Base-by-base conservation (phyloP, 2,329 filamentous ascomycete species). In the Alternaria panax region DNA sequence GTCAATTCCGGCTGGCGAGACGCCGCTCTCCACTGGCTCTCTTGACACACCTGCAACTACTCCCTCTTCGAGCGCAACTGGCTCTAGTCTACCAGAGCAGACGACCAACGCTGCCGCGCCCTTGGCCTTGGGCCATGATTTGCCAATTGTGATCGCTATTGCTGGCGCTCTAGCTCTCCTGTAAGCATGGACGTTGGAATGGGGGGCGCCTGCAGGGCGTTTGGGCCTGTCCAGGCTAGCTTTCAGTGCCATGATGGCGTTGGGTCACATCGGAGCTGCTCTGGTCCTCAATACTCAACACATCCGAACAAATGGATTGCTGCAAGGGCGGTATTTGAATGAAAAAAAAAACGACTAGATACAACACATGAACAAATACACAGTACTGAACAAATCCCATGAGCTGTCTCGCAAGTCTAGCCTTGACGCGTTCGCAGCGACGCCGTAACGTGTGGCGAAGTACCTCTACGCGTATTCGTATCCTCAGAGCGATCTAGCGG, bases 91-190 rank as follows among this genome's bases (percentile, higher is more conserved):
- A 20, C 53, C 57, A 22, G 14, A 47, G 22, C 42, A 43, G 41
- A 63, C 67, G 7, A 62, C 67, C 16, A 70, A 66, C 55, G 69
- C 68, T 11, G 69, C 71, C 7, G 54, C 65, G 12, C 57, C 60
- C 16, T 54, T 60, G n/a, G 48, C 65, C 11, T 59, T 63, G 46
- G 59, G 54, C 25, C 57, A 66, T 20, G 62, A 52, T 18, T 43
- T 52, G n/a, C 27, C 65, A 2, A 57, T 66, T 12, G 34, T 63
- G 25, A 52, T 71, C 36, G 69, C 66, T 2, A 32, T 71, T 27
- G 68, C 63, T 25, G 70, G 71, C 56, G 67, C 66, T 14, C 69
- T 73, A 57, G 65, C 68, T 41, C 57, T 76, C 41, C 48, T 73
- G 18, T 76, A 54, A 53, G 34, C 30, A 30, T 14, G 5, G 27